Conservation (phyloP, 164 flowering plant species). For the Vitis rotundifolia region DNA sequence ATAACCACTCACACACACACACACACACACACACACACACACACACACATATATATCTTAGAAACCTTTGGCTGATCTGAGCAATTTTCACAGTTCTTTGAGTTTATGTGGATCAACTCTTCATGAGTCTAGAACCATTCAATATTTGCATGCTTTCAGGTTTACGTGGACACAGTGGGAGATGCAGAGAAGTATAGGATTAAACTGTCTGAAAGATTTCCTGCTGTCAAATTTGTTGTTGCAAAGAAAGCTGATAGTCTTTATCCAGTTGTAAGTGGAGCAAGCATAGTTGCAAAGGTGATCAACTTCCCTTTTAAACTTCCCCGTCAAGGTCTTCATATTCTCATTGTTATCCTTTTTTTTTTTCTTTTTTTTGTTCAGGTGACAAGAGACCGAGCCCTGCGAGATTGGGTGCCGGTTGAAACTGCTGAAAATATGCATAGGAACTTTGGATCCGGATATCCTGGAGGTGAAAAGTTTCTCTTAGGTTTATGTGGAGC, state of each 20-base stretch:
- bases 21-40: no score
- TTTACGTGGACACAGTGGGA: conserved; percentile 94
- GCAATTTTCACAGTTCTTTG: no score
- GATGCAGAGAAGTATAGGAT: conserved; percentile 81
- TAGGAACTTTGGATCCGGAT: conserved; percentile 89
- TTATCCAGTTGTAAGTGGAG: conserved; percentile 95
- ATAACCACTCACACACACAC: no score
- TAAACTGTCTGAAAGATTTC: conserved; percentile 75
- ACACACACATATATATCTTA: no score
- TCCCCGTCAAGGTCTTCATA: neutral
- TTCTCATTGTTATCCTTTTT: neutral
- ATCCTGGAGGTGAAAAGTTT: conserved; percentile 75
- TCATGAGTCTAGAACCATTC: neutral
- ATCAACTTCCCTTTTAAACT: neutral
- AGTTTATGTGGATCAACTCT: neutral
- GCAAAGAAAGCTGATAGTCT: conserved; percentile 98
- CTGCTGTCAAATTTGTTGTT: conserved; percentile 76
- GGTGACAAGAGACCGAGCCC: conserved; percentile 92
- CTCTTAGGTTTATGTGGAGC: neutral
- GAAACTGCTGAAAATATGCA: conserved; percentile 80
- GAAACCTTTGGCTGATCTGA: no score
- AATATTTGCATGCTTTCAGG: conserved; percentile 39
- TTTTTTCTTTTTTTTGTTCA: conserved; percentile 6
- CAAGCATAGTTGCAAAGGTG: conserved; percentile 97
- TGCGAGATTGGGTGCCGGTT: conserved; percentile 74